Evolutionary conservation across 2,329 filamentous ascomycete species (phyloP), one percentile per base, ranked within the genome.

Genomic region (Celoporthe dispersa): DNA sequence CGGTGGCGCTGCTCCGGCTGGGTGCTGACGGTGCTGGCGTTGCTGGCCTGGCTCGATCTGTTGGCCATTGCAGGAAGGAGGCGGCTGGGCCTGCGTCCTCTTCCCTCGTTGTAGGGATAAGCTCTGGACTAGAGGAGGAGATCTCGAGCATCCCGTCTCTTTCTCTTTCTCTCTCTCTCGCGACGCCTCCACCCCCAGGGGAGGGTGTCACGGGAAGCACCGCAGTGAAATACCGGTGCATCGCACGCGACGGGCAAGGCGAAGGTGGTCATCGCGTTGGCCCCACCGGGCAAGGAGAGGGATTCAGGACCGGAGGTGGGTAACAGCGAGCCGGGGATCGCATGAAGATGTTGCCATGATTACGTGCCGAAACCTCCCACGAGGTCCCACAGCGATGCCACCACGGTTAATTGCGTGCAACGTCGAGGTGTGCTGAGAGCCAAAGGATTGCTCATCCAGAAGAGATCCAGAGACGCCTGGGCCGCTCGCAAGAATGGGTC

Each of bases 1-100:
- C 80, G 75, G 65, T 81, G 80, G 69, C 79, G 79, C 70, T 75
- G 76, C 33, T 81, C 80, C 28, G 78, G 79, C 53, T 79, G 75
- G 67, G 77, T 81, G 76, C 79, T 81, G 60, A 79, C 78, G 57
- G 81, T 75, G 71, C 80, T 82, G 62, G 70, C 66, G 28, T 55
- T 66, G 66, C 70, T 72, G 65, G 66, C 66, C 35, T 68, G 70
- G 33, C 55, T 70, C 9, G 53, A 67, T 39, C 44, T 66, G 60
- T 59, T 62, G 22, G 68, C 44, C 68, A 70, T 70, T 28, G 62
- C 39, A 59, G 57, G 33, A 41, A 11, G 51, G 22, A 33, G 35
- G 4, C 28, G 37, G 48, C 57, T 64, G 44, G 31, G 39, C 35
- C 14, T 31, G 63, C 51, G n/a, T 33, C 28, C 60, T 39, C 6